Evolutionary conservation across 306 rosid species (phyloP), one percentile per base, ranked within the genome.

Genomic region (Cicer cuneatum): DNA sequence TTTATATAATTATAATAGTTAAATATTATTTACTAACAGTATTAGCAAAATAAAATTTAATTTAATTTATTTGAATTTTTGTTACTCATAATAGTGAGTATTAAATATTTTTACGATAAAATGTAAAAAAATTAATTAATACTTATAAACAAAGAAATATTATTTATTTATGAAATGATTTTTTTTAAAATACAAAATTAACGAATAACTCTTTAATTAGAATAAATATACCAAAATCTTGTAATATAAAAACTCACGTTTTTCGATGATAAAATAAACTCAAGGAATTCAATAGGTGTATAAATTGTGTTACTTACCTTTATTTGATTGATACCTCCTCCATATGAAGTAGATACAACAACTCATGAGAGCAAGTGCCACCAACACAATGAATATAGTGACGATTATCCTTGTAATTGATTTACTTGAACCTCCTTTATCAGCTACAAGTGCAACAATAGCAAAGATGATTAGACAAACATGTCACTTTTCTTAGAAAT

Each of bases 321-420:
- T 43, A 3, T 14, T 78, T 35, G 63, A 38, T 14, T 1, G 64
- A 35, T 45, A n/a, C 21, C 14, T 1, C 12, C 46, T 21, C 72
- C 82, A 24, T 13, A 72, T 33, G 63, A 16, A 72, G 63, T 66
- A 82, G 56, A 67, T 41, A 51, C 35, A 58, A 2, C 12, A 40
- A 66, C 76, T 51, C 21, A 82, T 19, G 39, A 82, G 51, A 77
- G 40, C 69, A 42, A 77, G 5, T 66, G 76, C 72, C n/a, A 66
- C 82, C 54, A 72, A 41, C 52, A 71, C 79, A 72, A 45, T 33
- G 5, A 72, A 62, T 5, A 77, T 18, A 60, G 1, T 52, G 53
- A 67, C 72, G 43, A 67, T 77, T 37, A 82, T 77, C 42, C 51
- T 35, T 4, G 62, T 42, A 35, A 19, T 77, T 42, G 80, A 58